Percentiles rank a stretch among this genome's conserved stretches.
Conservation (phyloP, 176 grass and related monocot genomes). For the Chloris gayana region DNA sequence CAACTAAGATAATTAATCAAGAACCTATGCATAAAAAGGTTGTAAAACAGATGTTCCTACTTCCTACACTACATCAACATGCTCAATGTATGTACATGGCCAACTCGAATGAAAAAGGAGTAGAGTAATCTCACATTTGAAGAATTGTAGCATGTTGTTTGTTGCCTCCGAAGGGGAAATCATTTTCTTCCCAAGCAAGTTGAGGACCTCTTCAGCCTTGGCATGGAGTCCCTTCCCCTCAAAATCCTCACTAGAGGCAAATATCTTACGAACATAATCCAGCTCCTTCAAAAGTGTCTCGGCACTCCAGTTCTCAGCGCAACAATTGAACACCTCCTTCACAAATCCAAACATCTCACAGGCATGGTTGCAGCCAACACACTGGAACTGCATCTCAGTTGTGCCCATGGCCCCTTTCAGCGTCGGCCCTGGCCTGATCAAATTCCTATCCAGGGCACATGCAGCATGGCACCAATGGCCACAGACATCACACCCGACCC, state of each 20-base stretch:
- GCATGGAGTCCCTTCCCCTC: slow-evolving; percentile 89
- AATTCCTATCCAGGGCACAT: slow-evolving; percentile 76
- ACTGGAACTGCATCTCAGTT: slow-evolving; percentile 98
- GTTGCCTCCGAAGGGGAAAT: slow-evolving; percentile 65
- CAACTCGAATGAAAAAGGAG: slow-evolving; percentile 21
- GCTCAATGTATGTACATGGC: background rate
- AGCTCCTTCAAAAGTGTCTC: slow-evolving; percentile 85
- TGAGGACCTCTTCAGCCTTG: slow-evolving; percentile 78
- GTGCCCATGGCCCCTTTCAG: slow-evolving; percentile 73
- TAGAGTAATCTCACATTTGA: slow-evolving; percentile 83
- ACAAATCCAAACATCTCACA: slow-evolving; percentile 99
- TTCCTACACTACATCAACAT: background rate
- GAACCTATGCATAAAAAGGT: background rate
- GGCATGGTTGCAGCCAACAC: slow-evolving; percentile 83
- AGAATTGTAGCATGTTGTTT: slow-evolving; percentile 87
- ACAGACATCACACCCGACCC: slow-evolving; percentile 95
- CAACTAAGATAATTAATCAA: slow-evolving; percentile 14
- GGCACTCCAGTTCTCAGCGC: slow-evolving; percentile 66
- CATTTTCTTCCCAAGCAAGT: slow-evolving; percentile 65
- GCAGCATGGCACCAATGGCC: slow-evolving; percentile 96
- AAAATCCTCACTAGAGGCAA: slow-evolving; percentile 90
- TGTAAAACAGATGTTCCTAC: background rate
- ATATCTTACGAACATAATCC: slow-evolving; percentile 90
- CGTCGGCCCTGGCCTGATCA: slow-evolving; percentile 84
- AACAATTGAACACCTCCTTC: slow-evolving; percentile 94